Base-by-base conservation (phyloP, 768 basidiomycete species). In the Naganishia kalamii region DNA sequence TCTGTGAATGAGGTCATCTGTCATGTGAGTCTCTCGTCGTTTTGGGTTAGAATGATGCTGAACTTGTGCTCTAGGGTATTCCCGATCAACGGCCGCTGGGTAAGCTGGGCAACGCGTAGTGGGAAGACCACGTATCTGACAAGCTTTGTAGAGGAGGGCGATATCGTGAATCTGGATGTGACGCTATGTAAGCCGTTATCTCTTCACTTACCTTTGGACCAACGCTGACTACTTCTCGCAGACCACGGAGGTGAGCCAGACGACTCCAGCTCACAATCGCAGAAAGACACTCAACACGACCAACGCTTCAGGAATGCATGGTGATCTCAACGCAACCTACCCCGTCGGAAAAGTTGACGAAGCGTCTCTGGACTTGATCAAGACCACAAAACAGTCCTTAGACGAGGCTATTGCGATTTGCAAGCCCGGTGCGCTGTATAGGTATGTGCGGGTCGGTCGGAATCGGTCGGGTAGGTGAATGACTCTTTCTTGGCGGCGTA, bases 1-100 rank as follows among this genome's bases (percentile, higher is more conserved):
- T 92, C 91, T 44, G 80, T 98, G 25, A 99, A 99, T 77, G 94
- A 98, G 78, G 88, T 85, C 57, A 93, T 99, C 71, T 98, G 96
- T 77, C 96, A 99, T 70, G 77, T 77, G 65, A 67, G 75, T 72
- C 8, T 33, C 6, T 51, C 5, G 46, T 59, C 11, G 30, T 50
- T 33, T 33, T 19, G 32, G 25, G 12, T 4, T 11, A 6, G 23
- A 27, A 13, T 8, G 27, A 19, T 23, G 13, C n/a, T 60, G 30
- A 27, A 3, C 17, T 32, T 4, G 19, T 59, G 6, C 27, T 37
- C 21, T 33, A 77, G 77, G 96, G 94, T 63, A 93, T 94, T 68
- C 92, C 93, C 40, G 91, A 94, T 80, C 83, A 88, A 74, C 52
- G 74, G 32, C 71, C 71, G 25, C 62, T 73, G 25, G 68, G 69